Evolutionary conservation across 164 flowering plant species (phyloP).

Genomic region (Litsea cubeba): DNA sequence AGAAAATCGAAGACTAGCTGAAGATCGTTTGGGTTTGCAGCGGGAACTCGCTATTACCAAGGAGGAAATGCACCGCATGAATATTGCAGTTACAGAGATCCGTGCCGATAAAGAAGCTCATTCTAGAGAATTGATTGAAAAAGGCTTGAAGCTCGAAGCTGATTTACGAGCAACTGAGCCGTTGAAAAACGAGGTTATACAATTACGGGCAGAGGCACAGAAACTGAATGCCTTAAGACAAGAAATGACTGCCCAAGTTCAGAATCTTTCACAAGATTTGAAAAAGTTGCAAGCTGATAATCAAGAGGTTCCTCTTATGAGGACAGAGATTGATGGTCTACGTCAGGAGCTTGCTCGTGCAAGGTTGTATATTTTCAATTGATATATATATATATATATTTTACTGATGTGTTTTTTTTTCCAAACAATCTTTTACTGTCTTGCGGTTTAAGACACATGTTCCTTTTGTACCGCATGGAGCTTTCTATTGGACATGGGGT

Average conservation of each 20-base stretch:
- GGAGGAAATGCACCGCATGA: conserved; percentile 51
- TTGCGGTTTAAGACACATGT: no score
- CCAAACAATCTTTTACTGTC: background rate
- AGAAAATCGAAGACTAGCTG: conserved; percentile 47
- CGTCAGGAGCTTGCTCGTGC: conserved; percentile 50
- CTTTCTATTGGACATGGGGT: background rate
- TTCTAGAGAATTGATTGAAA: conserved; percentile 52
- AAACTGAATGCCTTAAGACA: conserved; percentile 39
- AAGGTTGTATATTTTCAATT: conserved; percentile 36
- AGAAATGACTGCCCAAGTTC: conserved; percentile 50
- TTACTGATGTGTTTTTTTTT: background rate
- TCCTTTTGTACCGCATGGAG: background rate
- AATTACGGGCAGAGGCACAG: conserved; percentile 48
- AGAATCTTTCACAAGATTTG: conserved; percentile 42
- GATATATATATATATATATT: background rate
- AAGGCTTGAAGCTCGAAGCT: conserved; percentile 59
- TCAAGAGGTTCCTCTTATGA: conserved; percentile 44
- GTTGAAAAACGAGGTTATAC: conserved; percentile 43
- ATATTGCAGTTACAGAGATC: conserved; percentile 40
- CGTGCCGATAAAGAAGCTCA: conserved; percentile 51
- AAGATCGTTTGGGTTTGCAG: conserved; percentile 47
- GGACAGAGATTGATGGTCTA: conserved; percentile 44
- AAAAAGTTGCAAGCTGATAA: conserved; percentile 42
- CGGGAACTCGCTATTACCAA: conserved; percentile 48
- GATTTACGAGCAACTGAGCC: conserved; percentile 57